These are phyloP conservation scores for Apiospora malaysiana DNA, from an alignment of 2,329 filamentous ascomycete species.

Conservation along the genomic window DNA sequence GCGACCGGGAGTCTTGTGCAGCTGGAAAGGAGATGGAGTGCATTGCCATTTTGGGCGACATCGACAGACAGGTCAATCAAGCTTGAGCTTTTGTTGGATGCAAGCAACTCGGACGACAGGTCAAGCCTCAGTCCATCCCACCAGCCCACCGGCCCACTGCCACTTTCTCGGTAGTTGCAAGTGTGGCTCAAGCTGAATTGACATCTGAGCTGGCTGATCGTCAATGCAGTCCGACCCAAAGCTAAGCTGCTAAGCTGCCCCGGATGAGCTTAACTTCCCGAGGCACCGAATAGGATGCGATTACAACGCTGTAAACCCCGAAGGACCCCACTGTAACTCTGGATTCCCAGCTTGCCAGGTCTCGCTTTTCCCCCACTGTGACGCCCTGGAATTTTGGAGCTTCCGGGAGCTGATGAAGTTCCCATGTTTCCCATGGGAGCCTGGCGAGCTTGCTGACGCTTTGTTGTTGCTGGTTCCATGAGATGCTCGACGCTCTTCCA, in stretches of 20 bases:
- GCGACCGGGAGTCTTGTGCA: constrained; percentile 15
- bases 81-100: background rate
- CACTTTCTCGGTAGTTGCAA: background rate
- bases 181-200: background rate
- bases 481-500: background rate
- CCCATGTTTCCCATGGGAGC: background rate
- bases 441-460: background rate
- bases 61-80: background rate
- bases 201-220: no score
- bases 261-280: constrained; percentile 6
- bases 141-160: no score
- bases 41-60: constrained; percentile 21
- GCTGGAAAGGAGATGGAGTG: constrained; percentile 26
- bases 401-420: background rate
- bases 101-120: no score
- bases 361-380: background rate
- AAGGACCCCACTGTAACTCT: background rate
- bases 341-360: background rate
- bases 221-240: background rate
- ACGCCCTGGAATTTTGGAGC: constrained; percentile 13
- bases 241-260: background rate
- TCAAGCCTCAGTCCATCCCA: background rate
- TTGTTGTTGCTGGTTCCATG: no score
- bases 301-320: background rate
- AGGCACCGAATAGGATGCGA: background rate